These are phyloP conservation scores for Priceomyces medius DNA, from an alignment of 805 yeast genomes.

Conservation along the genomic window DNA sequence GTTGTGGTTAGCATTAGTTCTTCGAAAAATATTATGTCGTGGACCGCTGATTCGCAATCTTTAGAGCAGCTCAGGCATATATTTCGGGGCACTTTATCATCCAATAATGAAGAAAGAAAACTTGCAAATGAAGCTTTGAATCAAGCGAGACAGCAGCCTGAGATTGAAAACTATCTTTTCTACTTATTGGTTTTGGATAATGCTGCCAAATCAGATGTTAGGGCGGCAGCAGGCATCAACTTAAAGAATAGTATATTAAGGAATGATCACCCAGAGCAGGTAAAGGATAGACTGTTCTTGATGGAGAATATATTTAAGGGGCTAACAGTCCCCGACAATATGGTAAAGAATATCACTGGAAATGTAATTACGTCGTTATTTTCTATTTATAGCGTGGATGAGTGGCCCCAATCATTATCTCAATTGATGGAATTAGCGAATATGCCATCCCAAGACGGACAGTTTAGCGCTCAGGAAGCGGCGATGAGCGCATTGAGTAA, in stretches of 20 bases:
- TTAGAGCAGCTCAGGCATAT: constrained; percentile 64
- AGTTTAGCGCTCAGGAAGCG: constrained; percentile 54
- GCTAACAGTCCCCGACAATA: constrained; percentile 50
- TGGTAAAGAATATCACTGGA: constrained; percentile 86
- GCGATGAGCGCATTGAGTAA: constrained; percentile 80
- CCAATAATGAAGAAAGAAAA: constrained; percentile 51
- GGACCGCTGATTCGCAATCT: constrained; percentile 68
- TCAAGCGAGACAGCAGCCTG: constrained; percentile 68
- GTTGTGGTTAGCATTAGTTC: background rate
- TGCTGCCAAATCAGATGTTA: constrained; percentile 47
- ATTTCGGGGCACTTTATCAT: constrained; percentile 69
- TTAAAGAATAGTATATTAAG: constrained; percentile 72
- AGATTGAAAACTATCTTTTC: constrained; percentile 77
- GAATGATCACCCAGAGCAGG: constrained; percentile 23
- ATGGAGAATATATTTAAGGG: constrained; percentile 52
- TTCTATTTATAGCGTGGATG: constrained; percentile 60
- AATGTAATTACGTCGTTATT: constrained; percentile 84
- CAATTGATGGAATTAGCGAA: constrained; percentile 63
- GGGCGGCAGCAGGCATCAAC: constrained; percentile 87
- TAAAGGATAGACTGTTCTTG: constrained; percentile 31
- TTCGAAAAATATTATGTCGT: constrained; percentile 38
- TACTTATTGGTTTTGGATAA: constrained; percentile 59
- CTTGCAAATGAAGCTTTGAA: constrained; percentile 73
- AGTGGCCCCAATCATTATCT: constrained; percentile 76
- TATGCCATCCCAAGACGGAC: constrained; percentile 9